Percentiles rank a stretch among this genome's conserved stretches.
Conservation (phyloP, 257 asterid genomes). For the Plantago elongata region DNA sequence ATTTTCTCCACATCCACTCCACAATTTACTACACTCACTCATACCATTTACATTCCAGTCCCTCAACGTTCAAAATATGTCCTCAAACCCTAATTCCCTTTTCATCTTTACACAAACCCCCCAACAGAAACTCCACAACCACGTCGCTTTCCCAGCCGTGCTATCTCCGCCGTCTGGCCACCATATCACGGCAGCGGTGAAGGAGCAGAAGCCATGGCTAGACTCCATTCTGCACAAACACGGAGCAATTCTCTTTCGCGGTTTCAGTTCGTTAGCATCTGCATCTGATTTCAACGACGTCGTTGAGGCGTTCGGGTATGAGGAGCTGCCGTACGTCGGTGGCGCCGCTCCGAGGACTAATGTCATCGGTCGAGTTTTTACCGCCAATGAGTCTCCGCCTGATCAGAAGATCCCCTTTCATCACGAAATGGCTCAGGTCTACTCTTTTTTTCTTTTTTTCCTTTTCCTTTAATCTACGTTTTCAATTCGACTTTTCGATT, state of each 20-base stretch:
- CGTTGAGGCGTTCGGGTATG: constrained; percentile 79
- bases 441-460: background rate
- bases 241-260: constrained; percentile 73
- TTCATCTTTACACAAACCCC: constrained; percentile 50
- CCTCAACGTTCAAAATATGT: constrained; percentile 22
- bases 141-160: constrained; percentile 53
- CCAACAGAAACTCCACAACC: constrained; percentile 47
- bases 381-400: constrained; percentile 90
- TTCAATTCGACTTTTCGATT: too few species aligned
- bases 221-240: constrained; percentile 44
- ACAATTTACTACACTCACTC: too few species aligned
- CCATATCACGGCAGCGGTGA: constrained; percentile 31
- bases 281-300: constrained; percentile 76
- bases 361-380: constrained; percentile 79
- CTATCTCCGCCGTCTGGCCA: constrained; percentile 32
- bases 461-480: too few species aligned
- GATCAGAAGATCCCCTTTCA: constrained; percentile 79
- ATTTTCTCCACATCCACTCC: too few species aligned
- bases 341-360: constrained; percentile 83
- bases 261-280: constrained; percentile 37
- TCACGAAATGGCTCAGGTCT: constrained; percentile 85
- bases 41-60: background rate
- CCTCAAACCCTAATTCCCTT: constrained; percentile 22
- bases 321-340: constrained; percentile 84
- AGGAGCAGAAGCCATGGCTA: constrained; percentile 54